Evolutionary conservation across 2,329 filamentous ascomycete species (phyloP), one percentile per base, ranked within the genome.

Genomic region (Pseudocercospora pini-densiflorae): DNA sequence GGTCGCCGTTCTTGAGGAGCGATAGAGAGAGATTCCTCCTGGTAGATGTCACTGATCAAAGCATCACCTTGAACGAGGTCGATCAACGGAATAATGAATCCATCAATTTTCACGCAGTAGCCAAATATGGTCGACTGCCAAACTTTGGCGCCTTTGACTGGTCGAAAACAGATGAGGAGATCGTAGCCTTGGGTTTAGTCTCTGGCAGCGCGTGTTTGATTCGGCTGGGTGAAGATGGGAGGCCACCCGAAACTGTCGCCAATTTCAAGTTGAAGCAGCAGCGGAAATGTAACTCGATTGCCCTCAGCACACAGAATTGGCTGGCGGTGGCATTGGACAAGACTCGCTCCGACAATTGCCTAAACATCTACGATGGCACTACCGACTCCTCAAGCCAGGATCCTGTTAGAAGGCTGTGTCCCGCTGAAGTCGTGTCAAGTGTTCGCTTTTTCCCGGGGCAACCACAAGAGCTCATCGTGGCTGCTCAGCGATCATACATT

Each of bases 361-460:
- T 96, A 58, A 92, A 94, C 73, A 89, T 95, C 31, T 95, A 92
- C 87, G 92, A 96, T 77, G 85, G 87, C 71, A 87, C 80, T 72
- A 82, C 88, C 57, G 85, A 83, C 78, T 77, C 83, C 83, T 71
- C 76, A 81, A 70, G 71, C 23, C 77, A 80, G 45, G 82, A 84
- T 77, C 85, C 77, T 72, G 83, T 75, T 78, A 87, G 75, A 78
- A 85, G 75, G 85, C 88, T 78, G 81, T 91, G 68, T 77, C 86
- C 75, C 79, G 88, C 76, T 60, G 90, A 93, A 49, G 89, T 91
- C n/a, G 89, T 95, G 24, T 92, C 90, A 1, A 94, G 91, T 74
- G 88, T 94, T 72, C 89, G 91, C 73, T 96, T 94, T 81, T 94
- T 94, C 66, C 87, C 91, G 65, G 87, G 91, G 70, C 90, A 89